phyloP scores from a whole-genome alignment of 208 protist genomes.

The Acanthamoeba lenticulata region DNA sequence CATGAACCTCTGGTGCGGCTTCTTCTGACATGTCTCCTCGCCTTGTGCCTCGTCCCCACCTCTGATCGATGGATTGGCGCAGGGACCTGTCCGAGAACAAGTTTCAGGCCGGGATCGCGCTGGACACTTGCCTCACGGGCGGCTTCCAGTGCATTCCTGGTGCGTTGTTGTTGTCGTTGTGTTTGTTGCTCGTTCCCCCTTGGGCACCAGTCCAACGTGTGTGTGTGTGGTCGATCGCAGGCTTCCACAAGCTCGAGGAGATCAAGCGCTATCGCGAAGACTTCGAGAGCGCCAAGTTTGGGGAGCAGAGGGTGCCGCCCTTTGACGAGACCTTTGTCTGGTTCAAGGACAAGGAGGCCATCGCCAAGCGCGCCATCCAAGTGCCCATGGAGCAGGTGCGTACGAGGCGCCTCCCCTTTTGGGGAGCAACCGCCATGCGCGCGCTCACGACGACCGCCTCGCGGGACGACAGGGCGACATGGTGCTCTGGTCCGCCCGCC shows the following conservation, averaged over 20 bases:
- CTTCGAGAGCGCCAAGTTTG: conserved; percentile 11
- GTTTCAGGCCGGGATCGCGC: conserved; percentile 9
- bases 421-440: too few species aligned
- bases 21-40: background rate
- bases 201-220: background rate
- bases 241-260: conserved; percentile 3
- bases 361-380: background rate
- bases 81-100: conserved; percentile 37
- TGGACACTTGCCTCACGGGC: background rate
- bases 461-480: background rate
- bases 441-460: background rate
- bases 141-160: conserved; percentile 58
- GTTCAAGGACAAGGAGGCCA: conserved; percentile 14
- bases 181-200: background rate
- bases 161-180: too few species aligned
- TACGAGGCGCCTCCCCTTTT: too few species aligned
- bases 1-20: conserved; percentile 32
- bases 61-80: background rate
- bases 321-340: conserved; percentile 11
- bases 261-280: background rate
- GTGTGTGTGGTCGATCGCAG: background rate
- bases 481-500: background rate
- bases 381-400: conserved; percentile 44
- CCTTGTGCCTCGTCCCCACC: background rate
- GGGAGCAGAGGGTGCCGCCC: background rate